Evolutionary conservation across 1,284 basidiomycete species (phyloP).

Genomic region (Apiotrichum laibachii): DNA sequence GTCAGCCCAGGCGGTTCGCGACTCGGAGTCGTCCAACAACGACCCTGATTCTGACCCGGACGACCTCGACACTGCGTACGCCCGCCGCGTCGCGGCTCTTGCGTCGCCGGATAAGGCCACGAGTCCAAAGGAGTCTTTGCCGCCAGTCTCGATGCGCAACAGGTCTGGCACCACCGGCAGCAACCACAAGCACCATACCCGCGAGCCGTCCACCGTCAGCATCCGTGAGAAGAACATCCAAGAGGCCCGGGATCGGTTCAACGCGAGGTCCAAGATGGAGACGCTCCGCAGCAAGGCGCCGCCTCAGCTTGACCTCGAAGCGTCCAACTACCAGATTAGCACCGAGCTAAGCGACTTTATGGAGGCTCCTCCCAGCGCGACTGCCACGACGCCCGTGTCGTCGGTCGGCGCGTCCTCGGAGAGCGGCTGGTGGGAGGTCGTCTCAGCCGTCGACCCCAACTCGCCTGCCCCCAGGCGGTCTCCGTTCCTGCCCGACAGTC

Average conservation of each 20-base stretch:
- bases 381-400: background rate
- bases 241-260: background rate
- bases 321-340: background rate
- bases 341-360: slow-evolving; percentile 7
- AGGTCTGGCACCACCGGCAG: background rate
- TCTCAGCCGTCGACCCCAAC: slow-evolving; percentile 30
- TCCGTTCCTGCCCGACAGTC: slow-evolving; percentile 1
- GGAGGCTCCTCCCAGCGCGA: background rate
- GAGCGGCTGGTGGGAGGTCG: slow-evolving; percentile 42
- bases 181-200: background rate
- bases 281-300: background rate
- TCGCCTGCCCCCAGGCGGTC: background rate
- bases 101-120: background rate
- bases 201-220: background rate
- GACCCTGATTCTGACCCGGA: slow-evolving; percentile 18
- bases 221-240: background rate
- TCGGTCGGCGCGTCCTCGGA: background rate
- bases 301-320: background rate
- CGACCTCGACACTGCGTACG: slow-evolving; percentile 11
- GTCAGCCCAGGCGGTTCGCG: background rate
- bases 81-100: slow-evolving; percentile 2
- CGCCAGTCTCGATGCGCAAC: background rate
- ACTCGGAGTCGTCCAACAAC: slow-evolving; percentile 8
- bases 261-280: background rate
- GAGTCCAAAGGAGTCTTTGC: background rate